Evolutionary conservation across 257 asterid genomes (phyloP).

Genomic region (Eustoma russellianum): DNA sequence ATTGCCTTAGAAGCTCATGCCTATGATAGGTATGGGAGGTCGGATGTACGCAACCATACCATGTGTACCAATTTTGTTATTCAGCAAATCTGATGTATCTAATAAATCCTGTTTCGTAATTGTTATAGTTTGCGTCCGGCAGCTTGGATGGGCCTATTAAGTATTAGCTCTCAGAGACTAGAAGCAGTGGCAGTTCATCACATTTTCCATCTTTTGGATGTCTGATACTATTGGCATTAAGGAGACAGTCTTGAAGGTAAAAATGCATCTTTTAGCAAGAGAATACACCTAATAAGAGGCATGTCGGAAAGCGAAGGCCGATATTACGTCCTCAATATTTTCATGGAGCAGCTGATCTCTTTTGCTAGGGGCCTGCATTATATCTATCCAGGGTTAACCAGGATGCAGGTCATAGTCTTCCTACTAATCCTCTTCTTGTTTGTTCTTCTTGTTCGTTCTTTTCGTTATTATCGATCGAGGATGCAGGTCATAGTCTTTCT

Average conservation of each 20-base stretch:
- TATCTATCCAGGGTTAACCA: background rate
- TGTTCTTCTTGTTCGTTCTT: background rate
- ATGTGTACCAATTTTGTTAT: background rate
- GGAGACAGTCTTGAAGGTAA: background rate
- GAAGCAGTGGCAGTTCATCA: no score
- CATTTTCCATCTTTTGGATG: no score
- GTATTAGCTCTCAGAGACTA: conserved; percentile 30
- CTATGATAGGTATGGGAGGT: no score
- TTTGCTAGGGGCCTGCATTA: conserved; percentile 3
- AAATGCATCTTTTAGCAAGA: background rate
- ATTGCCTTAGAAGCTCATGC: no score
- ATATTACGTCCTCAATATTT: background rate
- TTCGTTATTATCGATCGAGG: background rate
- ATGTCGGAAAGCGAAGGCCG: background rate
- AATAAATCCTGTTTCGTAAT: conserved; percentile 6
- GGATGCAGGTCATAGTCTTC: background rate
- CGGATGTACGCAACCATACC: no score
- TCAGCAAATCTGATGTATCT: background rate
- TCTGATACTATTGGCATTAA: no score
- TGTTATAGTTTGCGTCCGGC: conserved; percentile 86
- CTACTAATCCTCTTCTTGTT: background rate
- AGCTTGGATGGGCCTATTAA: conserved; percentile 94
- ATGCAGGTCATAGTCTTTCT: background rate
- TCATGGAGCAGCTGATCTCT: conserved; percentile 16
- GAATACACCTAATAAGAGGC: background rate